These are phyloP conservation scores for Salvia rosmarinus DNA, from an alignment of 257 asterid genomes.

Conservation along the genomic window DNA sequence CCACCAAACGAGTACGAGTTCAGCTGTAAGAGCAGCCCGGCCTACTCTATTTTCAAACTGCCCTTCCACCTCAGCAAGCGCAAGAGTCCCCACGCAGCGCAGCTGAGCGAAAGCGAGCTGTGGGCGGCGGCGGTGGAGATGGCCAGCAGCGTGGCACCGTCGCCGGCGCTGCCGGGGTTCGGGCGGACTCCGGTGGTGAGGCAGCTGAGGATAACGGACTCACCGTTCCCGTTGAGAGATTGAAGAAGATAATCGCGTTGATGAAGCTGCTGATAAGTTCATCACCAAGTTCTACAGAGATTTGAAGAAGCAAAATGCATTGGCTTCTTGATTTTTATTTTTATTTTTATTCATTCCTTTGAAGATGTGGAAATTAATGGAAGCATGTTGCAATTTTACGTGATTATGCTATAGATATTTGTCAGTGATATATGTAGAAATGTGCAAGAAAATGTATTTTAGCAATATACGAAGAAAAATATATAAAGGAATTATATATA, in stretches of 20 bases:
- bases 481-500: too few species aligned
- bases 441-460: too few species aligned
- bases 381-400: constrained; percentile 18
- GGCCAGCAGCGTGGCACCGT: constrained; percentile 43
- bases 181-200: constrained; percentile 73
- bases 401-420: constrained; percentile 1
- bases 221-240: constrained; percentile 60
- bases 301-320: constrained; percentile 49
- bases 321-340: constrained; percentile 29
- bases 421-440: background rate
- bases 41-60: constrained; percentile 47
- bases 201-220: constrained; percentile 83
- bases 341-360: background rate
- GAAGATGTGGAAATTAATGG: background rate
- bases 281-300: constrained; percentile 58
- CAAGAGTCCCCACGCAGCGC: constrained; percentile 34
- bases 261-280: constrained; percentile 72
- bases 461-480: too few species aligned
- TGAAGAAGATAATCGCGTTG: constrained; percentile 47
- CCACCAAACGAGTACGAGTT: constrained; percentile 59
- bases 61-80: constrained; percentile 60
- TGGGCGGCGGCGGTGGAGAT: constrained; percentile 52
- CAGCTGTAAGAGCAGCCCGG: constrained; percentile 69
- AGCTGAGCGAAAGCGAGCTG: constrained; percentile 30
- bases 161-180: constrained; percentile 81